Percentiles rank a stretch among this genome's conserved stretches.
Conservation (phyloP, 116 monocot genomes). For the Iris pallida region DNA sequence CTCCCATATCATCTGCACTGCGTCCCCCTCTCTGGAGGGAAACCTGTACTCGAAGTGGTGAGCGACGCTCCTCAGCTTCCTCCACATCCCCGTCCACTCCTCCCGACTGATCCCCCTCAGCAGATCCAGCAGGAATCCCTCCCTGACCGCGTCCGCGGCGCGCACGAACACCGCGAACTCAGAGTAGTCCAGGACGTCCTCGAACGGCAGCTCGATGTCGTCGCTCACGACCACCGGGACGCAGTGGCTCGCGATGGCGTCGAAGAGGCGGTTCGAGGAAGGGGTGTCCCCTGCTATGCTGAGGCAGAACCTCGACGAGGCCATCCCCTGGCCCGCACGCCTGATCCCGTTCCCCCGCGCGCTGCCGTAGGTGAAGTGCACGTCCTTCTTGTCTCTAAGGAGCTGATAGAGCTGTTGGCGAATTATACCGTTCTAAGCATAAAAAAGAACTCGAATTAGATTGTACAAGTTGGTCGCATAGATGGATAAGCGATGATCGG, state of each 20-base stretch:
- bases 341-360: slow-evolving; percentile 37
- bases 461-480: background rate
- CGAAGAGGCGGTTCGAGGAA: slow-evolving; percentile 72
- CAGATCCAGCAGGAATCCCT: slow-evolving; percentile 47
- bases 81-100: slow-evolving; percentile 81
- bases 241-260: slow-evolving; percentile 74
- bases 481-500: background rate
- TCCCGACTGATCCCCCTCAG: slow-evolving; percentile 32
- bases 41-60: slow-evolving; percentile 71
- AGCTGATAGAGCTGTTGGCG: slow-evolving; percentile 54
- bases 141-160: slow-evolving; percentile 48
- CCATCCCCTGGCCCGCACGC: slow-evolving; percentile 57
- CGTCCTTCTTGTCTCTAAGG: slow-evolving; percentile 62
- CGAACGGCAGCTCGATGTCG: slow-evolving; percentile 85
- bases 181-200: slow-evolving; percentile 74
- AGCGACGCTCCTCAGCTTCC: slow-evolving; percentile 42
- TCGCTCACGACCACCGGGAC: slow-evolving; percentile 83
- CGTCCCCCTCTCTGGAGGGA: slow-evolving; percentile 60
- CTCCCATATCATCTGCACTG: slow-evolving; percentile 94
- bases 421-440: slow-evolving; percentile 57
- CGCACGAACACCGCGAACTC: slow-evolving; percentile 76
- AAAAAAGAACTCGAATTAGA: background rate
- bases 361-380: slow-evolving; percentile 63
- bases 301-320: slow-evolving; percentile 70
- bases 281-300: slow-evolving; percentile 89